Percentiles rank a stretch among this genome's conserved stretches.
Evolutionary conservation across 805 yeast species (phyloP).

Genomic region (Jamesozyma jinghongensis): DNA sequence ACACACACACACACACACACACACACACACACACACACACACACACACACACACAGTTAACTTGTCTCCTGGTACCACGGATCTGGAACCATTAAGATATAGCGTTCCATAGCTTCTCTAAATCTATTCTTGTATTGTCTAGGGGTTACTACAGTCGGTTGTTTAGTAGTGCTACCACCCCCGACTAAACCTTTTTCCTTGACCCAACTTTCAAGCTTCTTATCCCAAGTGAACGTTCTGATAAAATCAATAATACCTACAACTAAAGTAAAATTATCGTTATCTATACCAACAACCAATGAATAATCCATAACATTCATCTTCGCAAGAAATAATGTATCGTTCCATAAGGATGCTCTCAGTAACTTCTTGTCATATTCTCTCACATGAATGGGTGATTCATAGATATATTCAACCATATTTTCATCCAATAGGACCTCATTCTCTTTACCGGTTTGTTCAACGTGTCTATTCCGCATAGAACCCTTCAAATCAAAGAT

Average conservation of each 20-base stretch:
- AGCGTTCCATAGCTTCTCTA: conserved; percentile 96
- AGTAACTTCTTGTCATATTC: conserved; percentile 83
- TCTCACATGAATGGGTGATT: conserved; percentile 86
- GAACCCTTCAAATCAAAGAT: conserved; percentile 96
- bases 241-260: conserved; percentile 94
- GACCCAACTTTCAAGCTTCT: conserved; percentile 96
- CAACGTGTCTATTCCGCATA: conserved; percentile 93
- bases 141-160: conserved; percentile 96
- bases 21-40: too few species aligned
- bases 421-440: conserved; percentile 94
- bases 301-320: conserved; percentile 99
- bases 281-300: conserved; percentile 84
- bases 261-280: conserved; percentile 54
- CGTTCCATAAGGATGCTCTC: conserved; percentile 89
- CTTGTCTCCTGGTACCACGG: conserved; percentile 35
- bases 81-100: conserved; percentile 90
- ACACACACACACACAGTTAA: too few species aligned
- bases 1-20: too few species aligned
- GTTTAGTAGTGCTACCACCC: conserved; percentile 53
- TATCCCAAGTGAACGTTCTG: conserved; percentile 97
- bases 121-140: conserved; percentile 89
- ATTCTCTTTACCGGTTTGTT: conserved; percentile 90
- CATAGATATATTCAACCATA: conserved; percentile 96
- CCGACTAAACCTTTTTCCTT: conserved; percentile 89
- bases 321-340: conserved; percentile 84